phyloP scores from a whole-genome alignment of 1,284 basidiomycete genomes.

The Dichomitus squalens region DNA sequence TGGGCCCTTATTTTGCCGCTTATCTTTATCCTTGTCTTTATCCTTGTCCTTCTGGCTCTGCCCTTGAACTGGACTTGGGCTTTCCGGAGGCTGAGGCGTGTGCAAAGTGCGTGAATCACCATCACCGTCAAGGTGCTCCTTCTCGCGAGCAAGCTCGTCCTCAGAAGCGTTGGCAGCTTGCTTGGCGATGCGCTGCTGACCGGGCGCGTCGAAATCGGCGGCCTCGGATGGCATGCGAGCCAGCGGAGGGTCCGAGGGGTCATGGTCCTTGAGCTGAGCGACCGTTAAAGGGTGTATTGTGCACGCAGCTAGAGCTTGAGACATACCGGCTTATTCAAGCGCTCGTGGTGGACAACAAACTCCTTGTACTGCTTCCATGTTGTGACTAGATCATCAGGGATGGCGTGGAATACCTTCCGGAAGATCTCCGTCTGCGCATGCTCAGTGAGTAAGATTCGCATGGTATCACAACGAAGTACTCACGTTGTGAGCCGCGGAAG shows the following conservation, averaged over 20 bases:
- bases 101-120: constrained; percentile 15
- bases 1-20: constrained; percentile 48
- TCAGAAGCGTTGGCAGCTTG: constrained; percentile 23
- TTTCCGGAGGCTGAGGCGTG: constrained; percentile 17
- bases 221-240: constrained; percentile 61
- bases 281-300: not conserved
- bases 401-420: constrained; percentile 89
- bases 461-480: constrained; percentile 30
- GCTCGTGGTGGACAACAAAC: constrained; percentile 77
- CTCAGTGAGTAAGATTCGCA: constrained; percentile 13
- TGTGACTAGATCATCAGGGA: constrained; percentile 88
- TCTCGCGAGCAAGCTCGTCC: constrained; percentile 23
- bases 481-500: constrained; percentile 83
- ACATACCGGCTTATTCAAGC: constrained; percentile 68
- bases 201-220: constrained; percentile 46
- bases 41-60: constrained; percentile 35
- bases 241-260: constrained; percentile 48
- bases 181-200: constrained; percentile 20
- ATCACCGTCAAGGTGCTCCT: constrained; percentile 21
- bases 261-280: constrained; percentile 47
- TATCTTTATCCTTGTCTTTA: constrained; percentile 37
- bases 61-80: constrained; percentile 8
- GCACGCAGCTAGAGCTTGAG: constrained; percentile 11
- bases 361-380: constrained; percentile 97
- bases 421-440: constrained; percentile 82